Evolutionary conservation across 257 asterid species (phyloP).

Genomic region (Hygrophila difformis): DNA sequence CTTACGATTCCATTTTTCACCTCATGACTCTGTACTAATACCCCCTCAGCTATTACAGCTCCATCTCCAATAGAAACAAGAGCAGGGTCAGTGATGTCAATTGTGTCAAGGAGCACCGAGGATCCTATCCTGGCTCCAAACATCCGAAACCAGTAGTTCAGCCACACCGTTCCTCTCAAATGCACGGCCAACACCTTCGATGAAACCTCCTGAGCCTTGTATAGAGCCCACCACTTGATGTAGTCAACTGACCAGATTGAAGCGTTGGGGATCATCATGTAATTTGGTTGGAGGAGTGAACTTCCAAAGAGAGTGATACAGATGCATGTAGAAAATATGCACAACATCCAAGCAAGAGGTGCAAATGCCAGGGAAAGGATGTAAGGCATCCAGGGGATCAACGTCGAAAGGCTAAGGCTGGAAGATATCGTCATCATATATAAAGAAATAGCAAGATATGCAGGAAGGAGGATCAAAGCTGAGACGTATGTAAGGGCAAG

Average conservation of each 20-base stretch:
- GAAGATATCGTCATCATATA: constrained; percentile 30
- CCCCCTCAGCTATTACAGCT: constrained; percentile 62
- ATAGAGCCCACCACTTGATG: constrained; percentile 75
- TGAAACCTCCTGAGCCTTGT: constrained; percentile 64
- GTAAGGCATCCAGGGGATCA: constrained; percentile 34
- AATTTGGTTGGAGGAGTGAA: constrained; percentile 69
- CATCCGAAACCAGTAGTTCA: constrained; percentile 63
- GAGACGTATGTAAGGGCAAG: constrained; percentile 47
- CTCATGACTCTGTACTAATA: constrained; percentile 58
- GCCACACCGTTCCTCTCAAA: constrained; percentile 55
- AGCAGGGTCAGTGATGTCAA: constrained; percentile 67
- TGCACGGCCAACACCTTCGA: constrained; percentile 62
- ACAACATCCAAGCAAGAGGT: constrained; percentile 56
- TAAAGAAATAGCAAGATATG: constrained; percentile 36
- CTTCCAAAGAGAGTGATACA: constrained; percentile 54
- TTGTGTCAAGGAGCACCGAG: constrained; percentile 50
- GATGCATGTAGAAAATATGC: constrained; percentile 57
- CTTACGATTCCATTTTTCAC: constrained; percentile 50
- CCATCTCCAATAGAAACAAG: constrained; percentile 56
- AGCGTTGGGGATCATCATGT: constrained; percentile 36
- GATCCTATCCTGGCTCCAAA: constrained; percentile 53
- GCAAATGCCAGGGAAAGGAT: constrained; percentile 33
- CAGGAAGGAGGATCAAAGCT: constrained; percentile 48
- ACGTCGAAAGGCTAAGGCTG: constrained; percentile 10
- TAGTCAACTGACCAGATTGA: constrained; percentile 56